These are phyloP conservation scores for Pseudocercospora pini-densiflorae DNA, from an alignment of 2,329 filamentous ascomycete genomes.

Conservation along the genomic window DNA sequence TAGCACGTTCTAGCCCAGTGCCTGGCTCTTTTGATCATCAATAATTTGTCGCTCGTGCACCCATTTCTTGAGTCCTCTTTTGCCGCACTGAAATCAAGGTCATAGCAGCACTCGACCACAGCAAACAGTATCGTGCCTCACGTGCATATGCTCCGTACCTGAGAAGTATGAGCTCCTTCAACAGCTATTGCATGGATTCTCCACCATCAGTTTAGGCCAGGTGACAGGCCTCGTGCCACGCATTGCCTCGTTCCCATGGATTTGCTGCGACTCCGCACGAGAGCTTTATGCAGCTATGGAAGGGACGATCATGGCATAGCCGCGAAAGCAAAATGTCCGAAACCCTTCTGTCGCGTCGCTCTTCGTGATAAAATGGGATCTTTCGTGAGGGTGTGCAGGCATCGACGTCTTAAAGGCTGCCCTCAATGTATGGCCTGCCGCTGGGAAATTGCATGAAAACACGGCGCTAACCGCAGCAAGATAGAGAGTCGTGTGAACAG, in stretches of 20 bases:
- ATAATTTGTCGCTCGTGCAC: background rate
- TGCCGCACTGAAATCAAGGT: background rate
- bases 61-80: background rate
- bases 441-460: conserved; percentile 10
- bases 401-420: background rate
- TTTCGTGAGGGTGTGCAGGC: background rate
- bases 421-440: conserved; percentile 1
- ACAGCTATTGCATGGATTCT: conserved; percentile 8
- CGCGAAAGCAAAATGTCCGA: background rate
- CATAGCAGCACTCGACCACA: background rate
- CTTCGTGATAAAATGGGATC: background rate
- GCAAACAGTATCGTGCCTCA: background rate
- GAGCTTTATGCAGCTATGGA: background rate
- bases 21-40: background rate
- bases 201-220: conserved; percentile 6
- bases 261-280: conserved; percentile 11
- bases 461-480: conserved; percentile 1
- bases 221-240: conserved; percentile 23
- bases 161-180: background rate
- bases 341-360: background rate
- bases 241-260: background rate
- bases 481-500: conserved; percentile 26
- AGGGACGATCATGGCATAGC: conserved; percentile 3
- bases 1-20: background rate
- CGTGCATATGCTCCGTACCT: background rate